Base-by-base conservation (phyloP, 1,284 basidiomycete species). In the Exobasidium rhododendri region DNA sequence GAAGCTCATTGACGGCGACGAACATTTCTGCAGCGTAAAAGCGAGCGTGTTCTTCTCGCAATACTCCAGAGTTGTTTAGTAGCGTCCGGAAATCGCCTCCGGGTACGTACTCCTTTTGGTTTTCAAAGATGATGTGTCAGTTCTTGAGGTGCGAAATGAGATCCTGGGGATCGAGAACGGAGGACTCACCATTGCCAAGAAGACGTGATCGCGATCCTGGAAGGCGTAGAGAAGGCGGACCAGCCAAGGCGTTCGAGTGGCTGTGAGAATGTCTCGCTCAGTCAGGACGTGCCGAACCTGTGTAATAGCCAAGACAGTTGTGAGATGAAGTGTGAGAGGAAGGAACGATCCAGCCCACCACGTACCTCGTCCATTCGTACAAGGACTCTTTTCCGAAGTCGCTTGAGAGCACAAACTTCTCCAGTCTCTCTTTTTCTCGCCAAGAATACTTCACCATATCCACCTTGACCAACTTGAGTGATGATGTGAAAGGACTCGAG, bases 41-140 rank as follows among this genome's bases (percentile, higher is more conserved):
- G 24, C 77, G 70, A 32, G 77, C 77, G 52, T 77, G 75, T 64
- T 79, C 77, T 53, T 77, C 74, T 44, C 75, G 71, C 2, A 99
- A 68, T 31, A 78, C 77, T 45, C 77, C 77, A 31, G 71, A 70
- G 65, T 79, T 79, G 74, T 78, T 78, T 1, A 79, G 73, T 29
- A 79, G 68, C 32, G 77, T 79, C 24, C 77, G 73, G 67, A 79
- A 79, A 59, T 79, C 77, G 45, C 77, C 77, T 22, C 77, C 77
- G 1, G 77, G 77, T 0, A 79, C 77, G 59, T 78, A 79, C 54
- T 98, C 96, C 35, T 40, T 7, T 40, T n/a, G n/a, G n/a, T n/a
- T n/a, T n/a, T n/a, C n/a, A n/a, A n/a, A 82, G 63, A 54, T 17
- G 1, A 30, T n/a, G n/a, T n/a, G n/a, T n/a, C n/a, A n/a, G n/a